Evolutionary conservation across 1,284 basidiomycete species (phyloP).

Genomic region (Peniophora sp.): DNA sequence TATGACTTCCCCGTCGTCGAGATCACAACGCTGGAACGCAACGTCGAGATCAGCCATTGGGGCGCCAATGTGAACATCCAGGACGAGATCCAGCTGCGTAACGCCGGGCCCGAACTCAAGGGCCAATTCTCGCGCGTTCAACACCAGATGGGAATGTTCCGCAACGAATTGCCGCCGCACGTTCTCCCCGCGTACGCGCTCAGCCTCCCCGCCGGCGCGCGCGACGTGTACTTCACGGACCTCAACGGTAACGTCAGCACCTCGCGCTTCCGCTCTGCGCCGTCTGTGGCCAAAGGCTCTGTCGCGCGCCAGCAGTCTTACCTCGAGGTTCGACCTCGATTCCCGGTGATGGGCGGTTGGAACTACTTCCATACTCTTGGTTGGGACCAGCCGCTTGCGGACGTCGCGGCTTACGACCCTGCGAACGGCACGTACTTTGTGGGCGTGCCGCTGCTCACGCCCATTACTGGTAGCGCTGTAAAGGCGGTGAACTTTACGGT

Average conservation of each 20-base stretch:
- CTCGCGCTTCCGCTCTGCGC: constrained; percentile 69
- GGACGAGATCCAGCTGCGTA: constrained; percentile 80
- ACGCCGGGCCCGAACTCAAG: constrained; percentile 87
- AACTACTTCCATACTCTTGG: constrained; percentile 94
- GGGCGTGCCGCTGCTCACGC: constrained; percentile 82
- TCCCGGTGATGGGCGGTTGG: constrained; percentile 95
- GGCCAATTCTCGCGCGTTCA: constrained; percentile 93
- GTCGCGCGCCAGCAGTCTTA: constrained; percentile 48
- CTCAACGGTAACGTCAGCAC: constrained; percentile 96
- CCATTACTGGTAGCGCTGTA: constrained; percentile 74
- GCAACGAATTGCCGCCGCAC: constrained; percentile 59
- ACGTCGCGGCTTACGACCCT: constrained; percentile 59
- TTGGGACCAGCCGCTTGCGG: constrained; percentile 80
- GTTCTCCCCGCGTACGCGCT: constrained; percentile 65
- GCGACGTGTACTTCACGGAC: constrained; percentile 84
- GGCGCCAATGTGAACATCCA: constrained; percentile 90
- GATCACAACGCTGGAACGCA: constrained; percentile 64
- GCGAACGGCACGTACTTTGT: constrained; percentile 60
- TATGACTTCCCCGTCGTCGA: constrained; percentile 77
- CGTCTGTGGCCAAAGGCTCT: constrained; percentile 49
- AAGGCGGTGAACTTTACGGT: constrained; percentile 77
- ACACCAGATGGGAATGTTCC: constrained; percentile 71
- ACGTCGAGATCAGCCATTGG: constrained; percentile 95
- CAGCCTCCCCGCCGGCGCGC: constrained; percentile 76
- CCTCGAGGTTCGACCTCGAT: constrained; percentile 83